Conservation (phyloP, 2,329 filamentous ascomycete species). For the Talaromyces sp. region DNA sequence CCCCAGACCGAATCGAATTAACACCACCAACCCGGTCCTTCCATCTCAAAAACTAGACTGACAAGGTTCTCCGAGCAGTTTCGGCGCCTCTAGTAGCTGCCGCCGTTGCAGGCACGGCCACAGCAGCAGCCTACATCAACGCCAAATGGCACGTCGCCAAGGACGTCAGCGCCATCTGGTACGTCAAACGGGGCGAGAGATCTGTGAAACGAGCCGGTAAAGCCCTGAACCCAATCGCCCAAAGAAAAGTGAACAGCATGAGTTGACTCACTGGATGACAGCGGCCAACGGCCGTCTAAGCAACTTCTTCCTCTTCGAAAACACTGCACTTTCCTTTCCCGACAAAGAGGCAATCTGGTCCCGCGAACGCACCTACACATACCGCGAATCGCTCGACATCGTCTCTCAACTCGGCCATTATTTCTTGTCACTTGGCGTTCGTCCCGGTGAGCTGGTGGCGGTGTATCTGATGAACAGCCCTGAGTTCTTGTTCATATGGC, state of each 20-base stretch:
- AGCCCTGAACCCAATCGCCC: constrained; percentile 12
- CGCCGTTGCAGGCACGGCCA: constrained; percentile 27
- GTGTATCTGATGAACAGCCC: constrained; percentile 66
- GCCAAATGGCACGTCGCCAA: constrained; percentile 65
- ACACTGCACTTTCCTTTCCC: constrained; percentile 50
- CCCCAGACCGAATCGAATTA: background rate
- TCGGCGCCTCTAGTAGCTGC: constrained; percentile 21
- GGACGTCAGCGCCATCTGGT: constrained; percentile 48
- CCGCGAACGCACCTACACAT: constrained; percentile 58
- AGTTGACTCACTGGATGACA: background rate
- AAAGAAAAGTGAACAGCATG: too few relatives aligned
- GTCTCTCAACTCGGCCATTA: constrained; percentile 60
- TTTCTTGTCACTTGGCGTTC: constrained; percentile 57
- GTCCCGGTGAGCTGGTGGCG: constrained; percentile 58
- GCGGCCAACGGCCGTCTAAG: constrained; percentile 50
- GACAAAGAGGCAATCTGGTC: constrained; percentile 65
- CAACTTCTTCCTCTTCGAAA: constrained; percentile 64
- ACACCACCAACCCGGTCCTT: background rate
- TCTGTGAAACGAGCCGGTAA: constrained; percentile 45
- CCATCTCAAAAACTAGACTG: background rate
- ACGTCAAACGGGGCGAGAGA: background rate
- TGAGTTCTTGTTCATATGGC: constrained; percentile 64
- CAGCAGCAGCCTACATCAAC: constrained; percentile 45
- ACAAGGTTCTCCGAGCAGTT: background rate
- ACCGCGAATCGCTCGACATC: constrained; percentile 53